Base-by-base conservation (phyloP, 129 eudicot genomes). In the Escallonia herrerae region DNA sequence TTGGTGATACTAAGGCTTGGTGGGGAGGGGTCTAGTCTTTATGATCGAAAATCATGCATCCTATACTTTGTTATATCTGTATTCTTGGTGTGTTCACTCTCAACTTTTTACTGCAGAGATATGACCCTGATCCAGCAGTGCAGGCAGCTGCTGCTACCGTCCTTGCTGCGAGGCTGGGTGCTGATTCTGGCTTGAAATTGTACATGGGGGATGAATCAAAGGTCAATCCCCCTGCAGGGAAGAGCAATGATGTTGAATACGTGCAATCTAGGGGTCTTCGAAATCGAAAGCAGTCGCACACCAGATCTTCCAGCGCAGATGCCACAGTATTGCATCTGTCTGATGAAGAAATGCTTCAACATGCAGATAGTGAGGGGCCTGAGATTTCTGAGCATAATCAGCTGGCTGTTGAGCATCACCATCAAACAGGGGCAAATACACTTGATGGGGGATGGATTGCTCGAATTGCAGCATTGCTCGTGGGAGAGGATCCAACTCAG, bases 401-500 rank as follows among this genome's bases (percentile, higher is more conserved):
- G 64, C 70, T 75, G 69, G 86, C 77, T 59, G 96, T 88, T 60
- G 89, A 93, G 45, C 98, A 85, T 83, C 76, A 75, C 15, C 68
- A 77, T 77, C 85, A 81, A 57, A 58, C 83, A 56, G 82, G 80
- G 61, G 52, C 57, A 43, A 79, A 56, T 57, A 60, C 87, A 56
- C 78, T 81, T 70, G 95, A 84, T 73, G 90, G 96, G 8, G 95
- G 98, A 49, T 93, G 98, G 98, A 62, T 93, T 64, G 90, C 98
- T 70, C 84, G 87, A 68, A 55, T 93, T 72, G 98, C 96, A 7
- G 98, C 98, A 37, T 70, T 93, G 79, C 98, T 93, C 60, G 98
- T 93, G 54, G 98, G 98, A 11, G 98, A 93, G 79, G 98, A 93
- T 73, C 98, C 96, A 13, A 80, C 96, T 39, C 95, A 85, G 60